These are phyloP conservation scores for Rhizopus delemar DNA, from an alignment of 371 early-diverging fungal genomes.

Conservation along the genomic window DNA sequence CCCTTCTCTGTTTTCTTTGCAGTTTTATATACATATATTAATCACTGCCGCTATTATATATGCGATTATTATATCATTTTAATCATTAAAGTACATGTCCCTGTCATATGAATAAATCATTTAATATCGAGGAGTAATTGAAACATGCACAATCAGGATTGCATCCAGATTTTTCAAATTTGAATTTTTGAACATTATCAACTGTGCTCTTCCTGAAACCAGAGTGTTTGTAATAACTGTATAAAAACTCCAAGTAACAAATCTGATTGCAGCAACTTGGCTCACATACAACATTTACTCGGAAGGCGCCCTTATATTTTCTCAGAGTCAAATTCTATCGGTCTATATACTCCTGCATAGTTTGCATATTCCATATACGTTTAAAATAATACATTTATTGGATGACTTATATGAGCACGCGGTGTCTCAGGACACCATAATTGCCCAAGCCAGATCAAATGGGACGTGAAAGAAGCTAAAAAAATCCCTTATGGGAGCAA, in stretches of 20 bases:
- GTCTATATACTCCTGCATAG: conserved; percentile 4
- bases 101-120: conserved; percentile 21
- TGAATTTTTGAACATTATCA: conserved; percentile 17
- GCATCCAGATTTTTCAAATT: conserved; percentile 22
- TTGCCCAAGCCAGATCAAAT: too few species aligned
- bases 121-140: conserved; percentile 14
- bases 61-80: conserved; percentile 21
- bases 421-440: too few species aligned
- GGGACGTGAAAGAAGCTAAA: too few species aligned
- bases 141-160: conserved; percentile 23
- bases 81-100: conserved; percentile 21
- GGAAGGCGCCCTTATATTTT: conserved; percentile 4
- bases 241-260: conserved; percentile 10
- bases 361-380: conserved; percentile 7
- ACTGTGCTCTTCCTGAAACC: conserved; percentile 2
- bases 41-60: conserved; percentile 13
- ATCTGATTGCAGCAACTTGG: conserved; percentile 13
- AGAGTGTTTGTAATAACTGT: conserved; percentile 10
- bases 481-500: too few species aligned
- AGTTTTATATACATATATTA: conserved; percentile 17
- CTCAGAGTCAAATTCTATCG: conserved; percentile 10
- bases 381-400: too few species aligned
- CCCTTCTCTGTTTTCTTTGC: conserved; percentile 23
- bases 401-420: too few species aligned
- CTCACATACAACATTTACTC: conserved; percentile 6